These are phyloP conservation scores for Microdochium bolleyi DNA, from an alignment of 2,329 filamentous ascomycete genomes.

Conservation along the genomic window DNA sequence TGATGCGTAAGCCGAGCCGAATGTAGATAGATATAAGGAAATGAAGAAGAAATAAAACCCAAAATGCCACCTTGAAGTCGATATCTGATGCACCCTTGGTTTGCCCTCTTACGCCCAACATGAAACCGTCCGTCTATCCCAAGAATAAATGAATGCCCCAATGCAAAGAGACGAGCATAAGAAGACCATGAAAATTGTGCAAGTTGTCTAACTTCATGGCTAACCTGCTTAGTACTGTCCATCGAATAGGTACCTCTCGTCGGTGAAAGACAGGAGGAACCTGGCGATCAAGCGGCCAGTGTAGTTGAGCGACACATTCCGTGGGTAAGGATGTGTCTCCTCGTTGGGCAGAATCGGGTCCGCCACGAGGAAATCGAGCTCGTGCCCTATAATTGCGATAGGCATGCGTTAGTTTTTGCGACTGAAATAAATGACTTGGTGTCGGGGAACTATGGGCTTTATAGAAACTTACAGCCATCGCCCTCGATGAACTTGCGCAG, in stretches of 20 bases:
- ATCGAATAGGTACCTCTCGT: slow-evolving; percentile 40
- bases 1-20: no score
- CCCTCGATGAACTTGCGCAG: slow-evolving; percentile 36
- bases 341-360: slow-evolving; percentile 37
- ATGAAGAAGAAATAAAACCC: no score
- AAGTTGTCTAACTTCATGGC: slow-evolving; percentile 1
- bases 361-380: slow-evolving; percentile 35
- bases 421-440: background rate
- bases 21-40: no score
- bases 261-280: slow-evolving; percentile 46
- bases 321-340: slow-evolving; percentile 36
- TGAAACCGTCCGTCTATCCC: no score
- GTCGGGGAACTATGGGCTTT: background rate
- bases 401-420: slow-evolving; percentile 5
- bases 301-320: slow-evolving; percentile 41
- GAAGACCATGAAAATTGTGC: no score
- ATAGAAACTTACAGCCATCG: slow-evolving; percentile 31
- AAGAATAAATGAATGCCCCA: no score
- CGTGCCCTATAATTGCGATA: slow-evolving; percentile 18
- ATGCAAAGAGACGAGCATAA: no score
- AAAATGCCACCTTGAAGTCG: no score
- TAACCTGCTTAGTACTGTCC: slow-evolving; percentile 16
- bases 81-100: no score
- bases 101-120: no score
- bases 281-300: slow-evolving; percentile 43